Percentiles rank a stretch among this genome's conserved stretches.
phyloP scores from a whole-genome alignment of 2,329 filamentous ascomycete genomes.

The Coniochaeta ligniaria region DNA sequence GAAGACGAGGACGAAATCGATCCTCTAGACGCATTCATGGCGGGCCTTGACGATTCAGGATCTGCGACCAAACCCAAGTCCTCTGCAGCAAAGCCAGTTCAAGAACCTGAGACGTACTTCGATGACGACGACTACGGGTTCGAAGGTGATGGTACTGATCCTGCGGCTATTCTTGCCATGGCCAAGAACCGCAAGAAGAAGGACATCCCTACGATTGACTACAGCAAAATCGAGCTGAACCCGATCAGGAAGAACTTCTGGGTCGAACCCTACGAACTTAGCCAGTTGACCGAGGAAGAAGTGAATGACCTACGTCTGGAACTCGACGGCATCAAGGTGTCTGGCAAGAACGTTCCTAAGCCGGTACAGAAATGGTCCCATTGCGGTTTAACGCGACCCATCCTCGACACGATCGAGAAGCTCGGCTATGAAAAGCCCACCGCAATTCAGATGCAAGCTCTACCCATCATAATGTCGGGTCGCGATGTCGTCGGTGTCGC shows the following conservation, averaged over 20 bases:
- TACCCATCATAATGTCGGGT: constrained; percentile 92
- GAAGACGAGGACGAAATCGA: constrained; percentile 75
- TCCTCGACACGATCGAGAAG: constrained; percentile 74
- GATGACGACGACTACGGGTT: constrained; percentile 71
- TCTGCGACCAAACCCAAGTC: constrained; percentile 9
- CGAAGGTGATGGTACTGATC: constrained; percentile 34
- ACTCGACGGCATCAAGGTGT: constrained; percentile 91
- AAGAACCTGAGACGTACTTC: constrained; percentile 79
- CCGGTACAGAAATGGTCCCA: constrained; percentile 97
- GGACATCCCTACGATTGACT: constrained; percentile 83
- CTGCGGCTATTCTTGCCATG: constrained; percentile 43
- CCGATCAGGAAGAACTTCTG: constrained; percentile 93
- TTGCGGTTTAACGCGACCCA: constrained; percentile 81
- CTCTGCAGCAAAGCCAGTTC: constrained; percentile 39
- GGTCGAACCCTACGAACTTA: constrained; percentile 78
- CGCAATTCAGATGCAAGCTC: constrained; percentile 89
- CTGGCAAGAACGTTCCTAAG: constrained; percentile 80
- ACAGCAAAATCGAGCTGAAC: constrained; percentile 77
- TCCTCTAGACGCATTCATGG: constrained; percentile 97
- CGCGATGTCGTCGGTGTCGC: constrained; percentile 93
- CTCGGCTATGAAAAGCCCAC: constrained; percentile 85
- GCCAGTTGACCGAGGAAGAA: constrained; percentile 77
- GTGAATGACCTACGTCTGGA: constrained; percentile 75
- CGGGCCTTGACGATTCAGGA: constrained; percentile 47
- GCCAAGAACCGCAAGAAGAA: constrained; percentile 77